Evolutionary conservation across 768 basidiomycete species (phyloP).

Genomic region (Xerocomellus dryophilus): DNA sequence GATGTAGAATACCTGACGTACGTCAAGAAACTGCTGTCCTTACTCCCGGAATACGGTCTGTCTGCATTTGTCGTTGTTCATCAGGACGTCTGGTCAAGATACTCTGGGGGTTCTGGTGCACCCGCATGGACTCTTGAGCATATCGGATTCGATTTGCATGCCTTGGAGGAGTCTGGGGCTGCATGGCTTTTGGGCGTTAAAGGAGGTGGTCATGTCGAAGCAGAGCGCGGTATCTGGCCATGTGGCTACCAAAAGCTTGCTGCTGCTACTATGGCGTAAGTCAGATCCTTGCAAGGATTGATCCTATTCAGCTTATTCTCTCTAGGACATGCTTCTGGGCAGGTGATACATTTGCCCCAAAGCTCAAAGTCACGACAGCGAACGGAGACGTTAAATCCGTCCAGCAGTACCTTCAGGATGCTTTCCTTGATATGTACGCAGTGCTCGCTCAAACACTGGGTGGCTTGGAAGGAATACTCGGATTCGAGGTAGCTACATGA

Average conservation of each 20-base stretch:
- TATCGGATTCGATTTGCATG: conserved; percentile 80
- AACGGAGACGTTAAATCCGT: conserved; percentile 56
- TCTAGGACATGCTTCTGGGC: conserved; percentile 90
- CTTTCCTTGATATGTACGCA: conserved; percentile 78
- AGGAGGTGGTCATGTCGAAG: conserved; percentile 70
- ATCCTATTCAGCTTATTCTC: background rate
- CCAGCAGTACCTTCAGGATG: conserved; percentile 79
- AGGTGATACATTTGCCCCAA: conserved; percentile 81
- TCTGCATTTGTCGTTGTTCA: conserved; percentile 78
- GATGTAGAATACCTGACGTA: conserved; percentile 83
- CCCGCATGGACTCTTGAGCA: conserved; percentile 92
- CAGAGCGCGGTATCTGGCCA: conserved; percentile 86
- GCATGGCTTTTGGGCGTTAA: conserved; percentile 84
- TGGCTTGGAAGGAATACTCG: conserved; percentile 74
- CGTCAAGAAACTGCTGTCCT: conserved; percentile 60
- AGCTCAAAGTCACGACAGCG: conserved; percentile 51
- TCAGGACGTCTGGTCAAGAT: conserved; percentile 96
- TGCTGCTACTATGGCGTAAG: conserved; percentile 90
- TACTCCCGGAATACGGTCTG: conserved; percentile 71
- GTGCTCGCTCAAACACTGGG: conserved; percentile 64
- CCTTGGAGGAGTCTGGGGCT: conserved; percentile 77
- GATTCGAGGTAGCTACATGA: conserved; percentile 69
- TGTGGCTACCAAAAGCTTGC: conserved; percentile 92
- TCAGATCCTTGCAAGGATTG: conserved; percentile 12
- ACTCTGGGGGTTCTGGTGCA: conserved; percentile 91